Evolutionary conservation across 768 basidiomycete species (phyloP).

Genomic region (Russula abietina): DNA sequence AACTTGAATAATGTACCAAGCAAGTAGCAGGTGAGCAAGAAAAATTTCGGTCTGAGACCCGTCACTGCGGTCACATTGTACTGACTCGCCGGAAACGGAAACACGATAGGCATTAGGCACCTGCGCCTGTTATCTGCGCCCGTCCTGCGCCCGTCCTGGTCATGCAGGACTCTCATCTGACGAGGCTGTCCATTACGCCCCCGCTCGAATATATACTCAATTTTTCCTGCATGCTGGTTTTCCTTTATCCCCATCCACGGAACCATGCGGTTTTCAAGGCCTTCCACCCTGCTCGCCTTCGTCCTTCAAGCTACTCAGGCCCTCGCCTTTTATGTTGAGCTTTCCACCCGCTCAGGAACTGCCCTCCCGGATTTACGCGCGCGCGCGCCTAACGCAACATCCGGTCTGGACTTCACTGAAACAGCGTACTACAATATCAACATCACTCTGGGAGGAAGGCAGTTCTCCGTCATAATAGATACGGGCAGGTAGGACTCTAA

Average conservation of each 20-base stretch:
- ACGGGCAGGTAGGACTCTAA: conserved; percentile 38
- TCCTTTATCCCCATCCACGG: too few species aligned
- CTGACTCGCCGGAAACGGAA: too few species aligned
- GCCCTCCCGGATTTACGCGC: background rate
- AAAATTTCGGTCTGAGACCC: too few species aligned
- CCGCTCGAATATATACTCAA: background rate
- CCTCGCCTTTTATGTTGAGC: conserved; percentile 1
- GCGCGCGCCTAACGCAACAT: background rate
- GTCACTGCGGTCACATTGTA: too few species aligned
- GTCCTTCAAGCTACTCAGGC: background rate
- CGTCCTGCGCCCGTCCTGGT: too few species aligned
- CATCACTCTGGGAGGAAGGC: conserved; percentile 34
- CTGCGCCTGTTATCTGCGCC: too few species aligned
- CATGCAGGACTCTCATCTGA: too few species aligned
- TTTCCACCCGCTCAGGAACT: background rate
- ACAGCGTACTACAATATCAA: conserved; percentile 26
- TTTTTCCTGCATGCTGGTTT: background rate
- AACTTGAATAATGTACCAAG: too few species aligned
- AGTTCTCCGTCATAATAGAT: conserved; percentile 36
- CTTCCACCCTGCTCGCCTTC: background rate
- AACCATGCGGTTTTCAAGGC: background rate
- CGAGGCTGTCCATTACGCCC: background rate
- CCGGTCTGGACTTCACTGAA: background rate
- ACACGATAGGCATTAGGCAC: too few species aligned
- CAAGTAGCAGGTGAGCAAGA: too few species aligned